These are phyloP conservation scores for Cyberlindnera maritima DNA, from an alignment of 805 yeast genomes.

Conservation along the genomic window DNA sequence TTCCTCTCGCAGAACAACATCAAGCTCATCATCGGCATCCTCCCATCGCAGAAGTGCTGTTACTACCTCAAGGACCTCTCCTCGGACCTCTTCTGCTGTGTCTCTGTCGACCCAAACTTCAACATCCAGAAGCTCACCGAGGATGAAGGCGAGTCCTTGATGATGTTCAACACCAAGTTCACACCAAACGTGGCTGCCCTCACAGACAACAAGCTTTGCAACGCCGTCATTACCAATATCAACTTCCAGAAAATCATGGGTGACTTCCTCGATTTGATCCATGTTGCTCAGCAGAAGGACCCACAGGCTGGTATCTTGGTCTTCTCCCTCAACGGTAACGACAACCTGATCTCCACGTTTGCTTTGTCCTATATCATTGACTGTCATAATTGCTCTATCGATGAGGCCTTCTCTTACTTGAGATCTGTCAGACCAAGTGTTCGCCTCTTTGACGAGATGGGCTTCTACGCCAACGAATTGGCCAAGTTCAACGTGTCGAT, in stretches of 20 bases:
- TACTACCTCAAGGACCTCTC: conserved; percentile 28
- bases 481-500: conserved; percentile 20
- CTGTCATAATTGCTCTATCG: conserved; percentile 24
- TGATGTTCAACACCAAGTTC: conserved; percentile 28
- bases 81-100: conserved; percentile 28
- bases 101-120: conserved; percentile 35
- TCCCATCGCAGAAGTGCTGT: conserved; percentile 33
- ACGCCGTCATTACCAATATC: conserved; percentile 25
- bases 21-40: conserved; percentile 35
- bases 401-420: conserved; percentile 23
- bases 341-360: conserved; percentile 25
- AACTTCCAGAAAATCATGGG: conserved; percentile 24
- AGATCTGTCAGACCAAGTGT: conserved; percentile 28
- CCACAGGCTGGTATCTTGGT: conserved; percentile 27
- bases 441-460: conserved; percentile 23
- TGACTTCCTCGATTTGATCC: conserved; percentile 23
- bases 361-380: conserved; percentile 25
- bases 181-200: conserved; percentile 19
- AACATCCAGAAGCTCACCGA: conserved; percentile 28
- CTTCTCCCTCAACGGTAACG: conserved; percentile 30
- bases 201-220: conserved; percentile 23
- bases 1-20: conserved; percentile 39
- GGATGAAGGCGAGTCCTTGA: conserved; percentile 25
- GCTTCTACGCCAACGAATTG: conserved; percentile 24
- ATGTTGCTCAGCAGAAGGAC: conserved; percentile 21